Percentiles rank a stretch among this genome's conserved stretches.
phyloP scores from a whole-genome alignment of 2,329 filamentous ascomycete genomes.

The Coniochaeta pulveracea region DNA sequence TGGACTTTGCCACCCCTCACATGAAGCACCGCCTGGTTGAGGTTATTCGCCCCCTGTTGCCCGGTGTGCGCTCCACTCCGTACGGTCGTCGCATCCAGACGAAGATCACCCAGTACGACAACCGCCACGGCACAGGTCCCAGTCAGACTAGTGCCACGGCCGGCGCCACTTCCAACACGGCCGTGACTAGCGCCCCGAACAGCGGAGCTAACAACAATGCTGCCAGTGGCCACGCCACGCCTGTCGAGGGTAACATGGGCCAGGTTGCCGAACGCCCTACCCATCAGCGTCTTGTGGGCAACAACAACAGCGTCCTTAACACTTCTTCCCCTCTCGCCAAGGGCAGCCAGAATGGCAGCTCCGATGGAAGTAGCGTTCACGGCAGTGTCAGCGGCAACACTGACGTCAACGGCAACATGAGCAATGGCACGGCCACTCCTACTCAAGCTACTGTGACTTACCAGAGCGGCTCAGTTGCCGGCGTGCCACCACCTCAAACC shows the following conservation, averaged over 20 bases:
- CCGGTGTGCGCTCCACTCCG: conserved; percentile 77
- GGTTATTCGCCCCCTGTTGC: conserved; percentile 72
- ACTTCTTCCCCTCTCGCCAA: conserved; percentile 16
- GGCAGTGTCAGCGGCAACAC: conserved; percentile 9
- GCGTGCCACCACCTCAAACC: not conserved
- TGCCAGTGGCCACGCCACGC: conserved; percentile 36
- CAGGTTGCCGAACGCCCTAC: conserved; percentile 38
- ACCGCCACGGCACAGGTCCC: conserved; percentile 24
- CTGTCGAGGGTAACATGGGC: conserved; percentile 39
- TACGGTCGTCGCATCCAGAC: conserved; percentile 89
- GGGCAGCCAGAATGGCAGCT: conserved; percentile 19
- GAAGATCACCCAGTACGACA: conserved; percentile 62
- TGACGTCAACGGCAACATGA: not conserved
- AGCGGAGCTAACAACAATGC: too few relatives aligned
- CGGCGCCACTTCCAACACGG: too few relatives aligned
- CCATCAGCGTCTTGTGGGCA: conserved; percentile 30
- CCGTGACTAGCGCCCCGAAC: too few relatives aligned
- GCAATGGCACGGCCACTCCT: conserved; percentile 7
- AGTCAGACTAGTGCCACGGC: conserved; percentile 29
- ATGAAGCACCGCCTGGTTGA: conserved; percentile 72
- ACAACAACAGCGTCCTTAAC: conserved; percentile 23
- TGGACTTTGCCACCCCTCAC: conserved; percentile 68
- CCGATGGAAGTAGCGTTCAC: conserved; percentile 12
- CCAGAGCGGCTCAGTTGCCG: too few relatives aligned
- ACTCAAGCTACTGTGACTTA: conserved; percentile 15